Base-by-base conservation (phyloP, 176 grass and related monocot species). In the Triticum urartu region DNA sequence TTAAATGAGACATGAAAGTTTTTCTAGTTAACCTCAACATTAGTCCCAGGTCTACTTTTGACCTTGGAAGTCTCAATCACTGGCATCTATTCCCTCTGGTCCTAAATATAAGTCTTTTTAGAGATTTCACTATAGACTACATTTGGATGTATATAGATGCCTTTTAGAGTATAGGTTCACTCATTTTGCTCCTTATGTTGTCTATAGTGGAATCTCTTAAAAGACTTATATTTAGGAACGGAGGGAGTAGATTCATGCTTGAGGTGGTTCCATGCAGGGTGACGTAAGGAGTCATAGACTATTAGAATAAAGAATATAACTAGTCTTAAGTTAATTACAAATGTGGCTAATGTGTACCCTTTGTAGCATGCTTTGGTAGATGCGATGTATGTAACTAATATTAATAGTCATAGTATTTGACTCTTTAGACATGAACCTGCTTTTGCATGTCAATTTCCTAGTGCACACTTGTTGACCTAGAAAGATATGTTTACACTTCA, bases 401-500 rank as follows among this genome's bases (percentile, higher is more conserved):
- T 24, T 70, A 60, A 5, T 40, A 34, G 43, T 58, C 65, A 20
- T 77, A 70, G 40, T 39, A 34, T 64, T 65, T 36, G 69, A 77
- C 78, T 81, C 71, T 26, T 35, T 61, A 63, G 50, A 58, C 38
- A 33, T 12, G 30, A 30, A 15, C 1, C 68, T 83, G 71, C 34
- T 61, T 61, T 75, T 80, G n/a, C 59, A 75, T 12, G 50, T 71
- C 64, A 77, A 67, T 13, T 80, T 85, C 70, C 35, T 6, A 64
- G 32, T 11, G 11, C 18, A 22, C 75, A 11, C 64, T 87, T 5
- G n/a, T 73, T 77, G 78, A 64, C 50, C 1, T 28, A 26, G 12
- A 82, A 78, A 71, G 17, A 80, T 63, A 22, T 63, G 40, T 65
- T 82, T 17, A 85, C 86, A 64, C 18, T 61, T 87, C 12, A 32